A percentile compares a stretch with the other conserved stretches of the same genome.
Conservation (phyloP, 805 yeast genomes). For the Ogataea paraovalis region DNA sequence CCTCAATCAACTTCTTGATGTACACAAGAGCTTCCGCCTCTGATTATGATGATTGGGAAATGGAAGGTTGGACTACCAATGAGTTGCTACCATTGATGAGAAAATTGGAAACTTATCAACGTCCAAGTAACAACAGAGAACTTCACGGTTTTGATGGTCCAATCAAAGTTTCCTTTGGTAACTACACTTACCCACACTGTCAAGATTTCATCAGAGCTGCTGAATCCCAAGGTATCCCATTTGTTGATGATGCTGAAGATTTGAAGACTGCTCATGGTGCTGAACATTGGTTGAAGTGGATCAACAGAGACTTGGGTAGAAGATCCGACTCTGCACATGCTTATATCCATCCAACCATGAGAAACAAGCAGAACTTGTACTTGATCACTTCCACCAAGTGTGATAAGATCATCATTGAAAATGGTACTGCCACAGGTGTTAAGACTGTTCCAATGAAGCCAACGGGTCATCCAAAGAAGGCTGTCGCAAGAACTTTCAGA, state of each 20-base stretch:
- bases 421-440: constrained; percentile 25
- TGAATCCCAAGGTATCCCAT: constrained; percentile 26
- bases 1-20: constrained; percentile 29
- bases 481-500: constrained; percentile 16
- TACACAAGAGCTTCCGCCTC: constrained; percentile 31
- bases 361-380: constrained; percentile 25
- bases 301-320: constrained; percentile 29
- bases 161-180: constrained; percentile 29
- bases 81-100: constrained; percentile 27
- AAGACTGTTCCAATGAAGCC: constrained; percentile 24
- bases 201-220: constrained; percentile 27
- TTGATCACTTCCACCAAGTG: constrained; percentile 24
- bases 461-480: constrained; percentile 11
- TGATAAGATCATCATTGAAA: constrained; percentile 25
- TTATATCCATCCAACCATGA: constrained; percentile 28
- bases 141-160: constrained; percentile 30
- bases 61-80: constrained; percentile 27
- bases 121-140: constrained; percentile 29
- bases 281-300: constrained; percentile 29
- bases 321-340: constrained; percentile 30
- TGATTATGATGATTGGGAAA: constrained; percentile 29
- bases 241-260: constrained; percentile 25
- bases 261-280: constrained; percentile 25
- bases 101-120: constrained; percentile 28
- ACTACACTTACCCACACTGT: constrained; percentile 25